These are phyloP conservation scores for Neospermospora avenae DNA, from an alignment of 2,329 filamentous ascomycete species.

Conservation along the genomic window DNA sequence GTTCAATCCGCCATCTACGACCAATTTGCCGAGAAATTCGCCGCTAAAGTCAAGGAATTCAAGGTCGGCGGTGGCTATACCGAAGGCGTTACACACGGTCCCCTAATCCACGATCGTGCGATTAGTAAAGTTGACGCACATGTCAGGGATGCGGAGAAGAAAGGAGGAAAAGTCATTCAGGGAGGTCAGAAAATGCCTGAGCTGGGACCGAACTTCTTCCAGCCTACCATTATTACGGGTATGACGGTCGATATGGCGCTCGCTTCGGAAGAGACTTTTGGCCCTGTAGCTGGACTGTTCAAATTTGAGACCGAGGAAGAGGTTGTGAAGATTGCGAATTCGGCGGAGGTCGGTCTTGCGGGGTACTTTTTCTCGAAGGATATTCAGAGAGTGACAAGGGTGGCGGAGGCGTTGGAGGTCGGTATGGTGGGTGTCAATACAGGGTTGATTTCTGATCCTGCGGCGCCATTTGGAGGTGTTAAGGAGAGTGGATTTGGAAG, in stretches of 20 bases:
- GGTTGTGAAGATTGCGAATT: conserved; percentile 80
- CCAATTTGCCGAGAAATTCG: conserved; percentile 64
- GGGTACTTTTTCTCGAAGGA: conserved; percentile 86
- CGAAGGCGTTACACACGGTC: conserved; percentile 70
- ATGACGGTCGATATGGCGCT: conserved; percentile 86
- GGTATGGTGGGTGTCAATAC: conserved; percentile 88
- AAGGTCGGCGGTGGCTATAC: conserved; percentile 73
- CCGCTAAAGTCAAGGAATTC: conserved; percentile 70
- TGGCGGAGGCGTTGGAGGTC: conserved; percentile 71
- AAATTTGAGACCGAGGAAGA: conserved; percentile 85
- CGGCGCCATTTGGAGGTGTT: conserved; percentile 54
- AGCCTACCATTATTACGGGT: conserved; percentile 82
- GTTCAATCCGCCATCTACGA: conserved; percentile 78
- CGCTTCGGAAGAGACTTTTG: conserved; percentile 88
- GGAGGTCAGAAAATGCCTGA: conserved; percentile 73
- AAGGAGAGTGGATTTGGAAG: conserved; percentile 55
- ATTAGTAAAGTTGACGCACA: conserved; percentile 76
- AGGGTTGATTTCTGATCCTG: conserved; percentile 55
- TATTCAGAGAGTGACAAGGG: conserved; percentile 55
- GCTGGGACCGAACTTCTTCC: conserved; percentile 81
- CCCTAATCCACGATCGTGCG: conserved; percentile 81
- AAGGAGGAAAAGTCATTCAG: conserved; percentile 71
- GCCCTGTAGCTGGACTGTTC: conserved; percentile 87
- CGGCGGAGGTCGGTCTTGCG: conserved; percentile 79
- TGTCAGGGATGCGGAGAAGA: conserved; percentile 72